Conservation (phyloP, 768 basidiomycete genomes). For the Termitomyces heimii region DNA sequence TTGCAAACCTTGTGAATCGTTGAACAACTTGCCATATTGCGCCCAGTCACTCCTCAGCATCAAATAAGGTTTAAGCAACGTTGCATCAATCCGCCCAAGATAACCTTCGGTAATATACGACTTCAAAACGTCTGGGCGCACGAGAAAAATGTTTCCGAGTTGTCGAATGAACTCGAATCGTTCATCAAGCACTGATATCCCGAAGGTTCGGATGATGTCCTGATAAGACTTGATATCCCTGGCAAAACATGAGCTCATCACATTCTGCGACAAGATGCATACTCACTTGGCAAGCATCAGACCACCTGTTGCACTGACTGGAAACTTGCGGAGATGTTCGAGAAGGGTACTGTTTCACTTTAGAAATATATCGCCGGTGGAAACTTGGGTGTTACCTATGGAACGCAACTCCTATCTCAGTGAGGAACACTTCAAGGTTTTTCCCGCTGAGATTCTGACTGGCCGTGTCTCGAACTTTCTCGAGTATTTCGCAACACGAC, state of each 20-base stretch:
- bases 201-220: slow-evolving; percentile 80
- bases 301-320: slow-evolving; percentile 94
- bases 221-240: slow-evolving; percentile 98
- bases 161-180: slow-evolving; percentile 98
- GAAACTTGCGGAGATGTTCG: slow-evolving; percentile 94
- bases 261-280: background rate
- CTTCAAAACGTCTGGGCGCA: slow-evolving; percentile 90
- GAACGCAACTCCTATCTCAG: slow-evolving; percentile 91
- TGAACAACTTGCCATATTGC: slow-evolving; percentile 77
- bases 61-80: slow-evolving; percentile 85
- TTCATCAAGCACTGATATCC: slow-evolving; percentile 78
- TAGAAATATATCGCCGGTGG: background rate
- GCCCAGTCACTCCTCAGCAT: slow-evolving; percentile 89
- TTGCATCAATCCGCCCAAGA: slow-evolving; percentile 85
- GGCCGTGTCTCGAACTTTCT: slow-evolving; percentile 73
- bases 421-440: slow-evolving; percentile 88
- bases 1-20: slow-evolving; percentile 43
- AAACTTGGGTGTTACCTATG: slow-evolving; percentile 53
- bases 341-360: slow-evolving; percentile 62
- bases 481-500: slow-evolving; percentile 78
- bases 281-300: slow-evolving; percentile 96
- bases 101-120: slow-evolving; percentile 94
- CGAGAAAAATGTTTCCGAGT: slow-evolving; percentile 94
- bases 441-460: slow-evolving; percentile 81
- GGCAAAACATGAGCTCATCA: background rate